A percentile compares a stretch with the other conserved stretches of the same genome.
Conservation (phyloP, 2,329 filamentous ascomycete genomes). For the Rugonectria rugulosa region DNA sequence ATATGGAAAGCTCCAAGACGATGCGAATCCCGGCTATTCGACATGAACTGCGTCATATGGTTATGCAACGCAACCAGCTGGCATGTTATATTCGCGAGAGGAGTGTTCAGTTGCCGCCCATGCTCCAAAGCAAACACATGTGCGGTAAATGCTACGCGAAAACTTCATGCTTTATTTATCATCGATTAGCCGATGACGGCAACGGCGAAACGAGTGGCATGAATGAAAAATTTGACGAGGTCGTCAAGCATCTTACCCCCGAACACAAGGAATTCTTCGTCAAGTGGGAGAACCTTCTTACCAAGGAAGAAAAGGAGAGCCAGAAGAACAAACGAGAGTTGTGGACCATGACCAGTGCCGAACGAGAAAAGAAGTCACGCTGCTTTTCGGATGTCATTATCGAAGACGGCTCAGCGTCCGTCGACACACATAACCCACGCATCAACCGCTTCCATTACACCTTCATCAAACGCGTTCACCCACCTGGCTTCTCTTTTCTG, state of each 20-base stretch:
- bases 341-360: slow-evolving; percentile 92
- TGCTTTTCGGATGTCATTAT: slow-evolving; percentile 92
- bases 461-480: slow-evolving; percentile 74
- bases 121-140: slow-evolving; percentile 82
- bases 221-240: slow-evolving; percentile 80
- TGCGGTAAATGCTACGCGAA: slow-evolving; percentile 93
- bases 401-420: slow-evolving; percentile 75
- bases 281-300: slow-evolving; percentile 93
- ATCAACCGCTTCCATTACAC: slow-evolving; percentile 93
- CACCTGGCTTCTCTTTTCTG: slow-evolving; percentile 78
- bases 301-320: slow-evolving; percentile 91
- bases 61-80: slow-evolving; percentile 92
- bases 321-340: slow-evolving; percentile 88
- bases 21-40: slow-evolving; percentile 85
- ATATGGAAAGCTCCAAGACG: slow-evolving; percentile 89
- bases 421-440: slow-evolving; percentile 75
- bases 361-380: slow-evolving; percentile 86
- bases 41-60: slow-evolving; percentile 92
- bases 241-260: slow-evolving; percentile 78
- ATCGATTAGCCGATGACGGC: slow-evolving; percentile 87
- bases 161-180: slow-evolving; percentile 89
- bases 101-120: slow-evolving; percentile 79
- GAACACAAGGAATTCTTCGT: slow-evolving; percentile 84
- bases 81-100: slow-evolving; percentile 85
- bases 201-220: slow-evolving; percentile 82